Evolutionary conservation across 1,139 yeast species (phyloP), one percentile per base, ranked within the genome.

Genomic region (Hemisphaericaspora lyxosophila): DNA sequence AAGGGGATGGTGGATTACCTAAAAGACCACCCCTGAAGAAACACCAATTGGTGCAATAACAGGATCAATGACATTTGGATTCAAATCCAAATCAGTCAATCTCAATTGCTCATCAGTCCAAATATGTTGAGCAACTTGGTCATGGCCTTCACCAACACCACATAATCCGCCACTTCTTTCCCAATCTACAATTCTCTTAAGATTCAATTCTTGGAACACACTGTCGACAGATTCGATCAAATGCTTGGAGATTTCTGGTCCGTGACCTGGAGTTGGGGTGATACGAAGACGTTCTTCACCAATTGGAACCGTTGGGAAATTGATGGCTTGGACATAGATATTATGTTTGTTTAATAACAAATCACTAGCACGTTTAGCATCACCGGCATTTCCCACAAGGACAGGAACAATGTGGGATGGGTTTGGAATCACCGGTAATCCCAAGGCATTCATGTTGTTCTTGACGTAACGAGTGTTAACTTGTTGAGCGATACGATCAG

Each of bases 221-320:
- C 79, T 75, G 53, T 88, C 95, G 36, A 94, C 71, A 5, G 97
- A 90, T 11, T 67, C 75, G 44, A 92, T 74, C 53, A 92, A 75
- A 48, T 81, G 76, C 59, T 89, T 87, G 42, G 92, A 76, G 41
- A 87, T 73, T 45, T 83, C 85, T 42, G 80, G 73, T 23, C 80
- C 78, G 63, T 92, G 99, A 40, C 97, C 97, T 29, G 99, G 99
- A 30, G 98, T 90, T 38, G 99, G 97, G 14, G 98, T 92, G 57
- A 92, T 83, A 67, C 99, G 82, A 58, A 92, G 78, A 61, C 98
- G 82, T 69, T 92, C 99, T 49, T 89, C 83, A 45, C 98, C 98
- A 55, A 87, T 83, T 27, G 97, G 85, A 42, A 92, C 98, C 19
- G 98, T 92, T 41, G 99, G 99, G 80, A 85, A 92, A 70, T 92